Evolutionary conservation across 148 eudicot genomes (phyloP).

Genomic region (Beta vulgaris): DNA sequence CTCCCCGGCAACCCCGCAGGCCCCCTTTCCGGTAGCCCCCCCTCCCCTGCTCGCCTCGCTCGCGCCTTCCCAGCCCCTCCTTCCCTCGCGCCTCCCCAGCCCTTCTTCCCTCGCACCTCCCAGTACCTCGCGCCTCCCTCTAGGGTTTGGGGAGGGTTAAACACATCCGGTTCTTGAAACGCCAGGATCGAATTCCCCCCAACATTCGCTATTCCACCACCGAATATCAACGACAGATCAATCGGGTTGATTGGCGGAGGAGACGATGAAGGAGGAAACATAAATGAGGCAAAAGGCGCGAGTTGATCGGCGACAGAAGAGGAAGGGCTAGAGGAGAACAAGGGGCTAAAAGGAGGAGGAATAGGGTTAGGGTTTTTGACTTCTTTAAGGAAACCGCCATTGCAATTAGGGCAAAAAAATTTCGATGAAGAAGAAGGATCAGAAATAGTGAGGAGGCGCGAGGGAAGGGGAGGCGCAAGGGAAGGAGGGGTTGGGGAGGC

Average conservation of each 20-base stretch:
- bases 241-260: slow-evolving; percentile 26
- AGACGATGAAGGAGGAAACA: slow-evolving; percentile 11
- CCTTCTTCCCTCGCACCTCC: no score
- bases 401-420: slow-evolving; percentile 40
- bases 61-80: no score
- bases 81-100: no score
- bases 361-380: slow-evolving; percentile 33
- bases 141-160: slow-evolving; percentile 35
- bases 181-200: not conserved
- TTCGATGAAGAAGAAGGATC: slow-evolving; percentile 27
- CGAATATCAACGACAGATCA: slow-evolving; percentile 39
- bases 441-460: slow-evolving; percentile 37
- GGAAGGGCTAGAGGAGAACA: slow-evolving; percentile 8
- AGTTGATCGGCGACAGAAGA: slow-evolving; percentile 9
- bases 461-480: no score
- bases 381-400: slow-evolving; percentile 51
- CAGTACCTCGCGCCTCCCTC: no score
- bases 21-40: no score
- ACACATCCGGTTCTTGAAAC: slow-evolving; percentile 26
- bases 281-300: not conserved
- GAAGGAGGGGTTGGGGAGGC: no score
- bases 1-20: no score
- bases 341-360: slow-evolving; percentile 10
- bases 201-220: slow-evolving; percentile 28
- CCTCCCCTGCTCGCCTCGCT: no score